Evolutionary conservation across 352 stramenopile genomes (phyloP), one percentile per base, ranked within the genome.

Genomic region (Phytophthora europaea): DNA sequence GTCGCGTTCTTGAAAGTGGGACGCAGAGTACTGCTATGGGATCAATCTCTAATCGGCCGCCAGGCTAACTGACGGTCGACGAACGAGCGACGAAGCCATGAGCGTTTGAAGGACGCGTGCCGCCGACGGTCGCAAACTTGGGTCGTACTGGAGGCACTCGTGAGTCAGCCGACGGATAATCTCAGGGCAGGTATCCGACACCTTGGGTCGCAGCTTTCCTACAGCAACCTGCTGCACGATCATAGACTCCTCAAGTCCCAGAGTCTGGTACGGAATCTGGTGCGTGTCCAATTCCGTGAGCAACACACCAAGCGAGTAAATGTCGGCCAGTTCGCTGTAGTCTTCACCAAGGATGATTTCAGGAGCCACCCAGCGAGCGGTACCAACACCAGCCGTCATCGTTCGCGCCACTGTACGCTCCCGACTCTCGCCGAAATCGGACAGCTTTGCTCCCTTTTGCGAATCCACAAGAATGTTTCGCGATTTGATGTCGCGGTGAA

Each of bases 401-500:
- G 87, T 94, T 56, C 86, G 67, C 54, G 88, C 85, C 63, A 93
- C 76, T 28, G 87, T 94, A 22, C 87, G 87, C 77, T 94, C 83
- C 34, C 87, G 83, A 31, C 83, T 92, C 63, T 94, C 87, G 16
- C 87, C 87, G 60, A 94, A 94, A 66, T 93, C 87, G 0, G 85
- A 92, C 23, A 94, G 71, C 67, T 94, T 93, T 1, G 87, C 87
- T 2, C 87, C 87, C 69, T 94, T 94, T 20, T 81, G 64, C 22
- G 75, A 83, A 70, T 94, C 87, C 22, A 98, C 73, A 13, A 98
- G 83, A 64, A 98, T 92, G 75, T 98, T 98, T 23, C 91, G 88
- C 50, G 90, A 95, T 75, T 98, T 98, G 64, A 98, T 94, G 54
- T 98, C 93, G 36, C 92, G 91, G 65, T 98, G 93, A 75, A 98